Evolutionary conservation across 768 basidiomycete genomes (phyloP).

Genomic region (Phlebiopsis gigantea): DNA sequence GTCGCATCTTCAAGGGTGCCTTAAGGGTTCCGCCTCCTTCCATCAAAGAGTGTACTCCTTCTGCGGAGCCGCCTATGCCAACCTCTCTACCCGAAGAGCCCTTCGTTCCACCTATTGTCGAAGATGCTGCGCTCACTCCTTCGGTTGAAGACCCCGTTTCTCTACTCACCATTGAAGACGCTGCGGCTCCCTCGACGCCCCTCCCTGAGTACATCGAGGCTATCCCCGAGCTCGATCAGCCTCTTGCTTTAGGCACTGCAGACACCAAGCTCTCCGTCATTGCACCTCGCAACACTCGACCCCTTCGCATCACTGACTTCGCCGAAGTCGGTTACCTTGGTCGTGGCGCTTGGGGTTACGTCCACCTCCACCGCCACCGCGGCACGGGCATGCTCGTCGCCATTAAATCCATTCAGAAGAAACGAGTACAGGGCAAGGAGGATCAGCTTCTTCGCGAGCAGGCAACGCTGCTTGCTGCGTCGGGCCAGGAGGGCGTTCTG

Average conservation of each 20-base stretch:
- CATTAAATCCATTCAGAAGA: not conserved
- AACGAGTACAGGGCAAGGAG: not conserved
- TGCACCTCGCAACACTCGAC: not conserved
- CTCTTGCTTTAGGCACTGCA: not conserved
- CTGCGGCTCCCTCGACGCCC: not conserved
- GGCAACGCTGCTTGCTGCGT: not conserved
- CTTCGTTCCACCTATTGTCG: not conserved
- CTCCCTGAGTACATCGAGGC: not conserved
- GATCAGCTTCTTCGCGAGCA: not conserved
- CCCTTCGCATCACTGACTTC: not conserved
- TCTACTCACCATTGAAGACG: not conserved
- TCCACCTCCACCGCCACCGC: not conserved
- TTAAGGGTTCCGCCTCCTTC: too few species aligned
- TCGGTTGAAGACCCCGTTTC: not conserved
- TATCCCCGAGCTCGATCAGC: not conserved
- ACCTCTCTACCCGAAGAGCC: too few species aligned
- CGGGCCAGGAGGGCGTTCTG: not conserved
- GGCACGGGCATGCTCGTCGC: not conserved
- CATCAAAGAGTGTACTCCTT: too few species aligned
- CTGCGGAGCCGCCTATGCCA: too few species aligned
- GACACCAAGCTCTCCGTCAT: not conserved
- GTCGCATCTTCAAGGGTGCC: not conserved
- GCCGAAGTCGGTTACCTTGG: not conserved
- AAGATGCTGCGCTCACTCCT: not conserved
- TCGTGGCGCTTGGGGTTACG: not conserved